These are phyloP conservation scores for Eucalyptus guilfoylei DNA, from an alignment of 345 rosid genomes.

Conservation along the genomic window DNA sequence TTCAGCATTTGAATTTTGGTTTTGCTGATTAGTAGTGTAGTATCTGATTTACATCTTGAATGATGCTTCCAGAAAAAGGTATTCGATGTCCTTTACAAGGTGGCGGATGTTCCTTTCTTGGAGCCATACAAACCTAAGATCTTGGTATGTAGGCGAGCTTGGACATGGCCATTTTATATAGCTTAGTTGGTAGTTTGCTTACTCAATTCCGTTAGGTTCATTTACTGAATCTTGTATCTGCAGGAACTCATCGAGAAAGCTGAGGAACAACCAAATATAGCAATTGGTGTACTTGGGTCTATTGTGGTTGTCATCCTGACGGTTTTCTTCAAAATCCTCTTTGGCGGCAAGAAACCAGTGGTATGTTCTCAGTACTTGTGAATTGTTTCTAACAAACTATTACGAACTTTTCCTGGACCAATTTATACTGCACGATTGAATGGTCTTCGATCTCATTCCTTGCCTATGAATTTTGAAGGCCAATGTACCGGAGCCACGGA, in stretches of 20 bases:
- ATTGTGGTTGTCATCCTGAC: slow-evolving; percentile 14
- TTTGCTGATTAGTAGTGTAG: background rate
- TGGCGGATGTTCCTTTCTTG: slow-evolving; percentile 9
- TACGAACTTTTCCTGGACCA: background rate
- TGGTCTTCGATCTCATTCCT: background rate
- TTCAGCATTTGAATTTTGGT: background rate
- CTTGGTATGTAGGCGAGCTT: background rate
- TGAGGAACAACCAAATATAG: slow-evolving; percentile 36
- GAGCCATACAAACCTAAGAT: slow-evolving; percentile 8
- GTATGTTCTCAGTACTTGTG: background rate
- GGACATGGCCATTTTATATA: background rate
- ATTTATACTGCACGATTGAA: background rate
- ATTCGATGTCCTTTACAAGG: slow-evolving; percentile 9
- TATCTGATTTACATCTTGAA: background rate
- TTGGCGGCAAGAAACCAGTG: slow-evolving; percentile 20
- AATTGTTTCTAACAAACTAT: background rate
- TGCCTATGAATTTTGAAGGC: background rate
- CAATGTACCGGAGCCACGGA: background rate
- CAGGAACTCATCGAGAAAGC: slow-evolving; percentile 41
- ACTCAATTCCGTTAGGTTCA: background rate
- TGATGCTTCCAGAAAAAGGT: slow-evolving; percentile 4
- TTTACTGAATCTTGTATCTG: background rate
- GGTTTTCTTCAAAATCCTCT: slow-evolving; percentile 8
- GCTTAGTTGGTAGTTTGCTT: background rate
- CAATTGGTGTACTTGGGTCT: slow-evolving; percentile 23